Conservation (phyloP, 2,329 filamentous ascomycete genomes). For the Exserohilum rostratum region DNA sequence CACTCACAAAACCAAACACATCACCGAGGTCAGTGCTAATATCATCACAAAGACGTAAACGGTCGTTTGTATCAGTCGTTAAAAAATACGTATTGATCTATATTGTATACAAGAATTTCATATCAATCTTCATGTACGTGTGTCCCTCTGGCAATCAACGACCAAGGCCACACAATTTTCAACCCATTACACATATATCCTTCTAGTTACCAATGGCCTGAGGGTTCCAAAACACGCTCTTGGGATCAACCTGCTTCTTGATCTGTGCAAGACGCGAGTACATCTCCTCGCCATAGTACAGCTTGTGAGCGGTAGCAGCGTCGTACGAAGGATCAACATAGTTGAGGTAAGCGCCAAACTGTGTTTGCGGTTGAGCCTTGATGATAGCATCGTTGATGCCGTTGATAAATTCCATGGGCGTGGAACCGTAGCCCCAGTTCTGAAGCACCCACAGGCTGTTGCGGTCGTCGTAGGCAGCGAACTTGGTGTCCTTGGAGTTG, state of each 20-base stretch:
- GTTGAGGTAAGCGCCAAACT: conserved; percentile 60
- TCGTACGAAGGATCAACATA: conserved; percentile 59
- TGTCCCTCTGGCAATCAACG: too few relatives aligned
- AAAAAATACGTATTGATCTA: too few relatives aligned
- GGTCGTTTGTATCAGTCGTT: too few relatives aligned
- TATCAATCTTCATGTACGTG: too few relatives aligned
- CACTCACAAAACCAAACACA: too few relatives aligned
- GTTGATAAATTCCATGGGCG: conserved; percentile 47
- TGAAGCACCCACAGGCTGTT: conserved; percentile 48
- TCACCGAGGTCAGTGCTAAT: too few relatives aligned
- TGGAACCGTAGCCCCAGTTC: conserved; percentile 40
- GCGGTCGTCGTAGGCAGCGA: conserved; percentile 46
- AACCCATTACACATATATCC: background rate
- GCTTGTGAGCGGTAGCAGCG: conserved; percentile 55
- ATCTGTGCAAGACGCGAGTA: conserved; percentile 44
- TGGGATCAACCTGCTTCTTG: conserved; percentile 51
- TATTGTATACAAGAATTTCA: too few relatives aligned
- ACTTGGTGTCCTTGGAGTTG: conserved; percentile 42
- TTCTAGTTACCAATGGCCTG: conserved; percentile 42
- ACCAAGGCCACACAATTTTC: too few relatives aligned
- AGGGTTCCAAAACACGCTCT: conserved; percentile 48
- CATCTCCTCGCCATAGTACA: conserved; percentile 55
- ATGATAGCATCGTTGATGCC: conserved; percentile 52
- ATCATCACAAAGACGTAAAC: too few relatives aligned
- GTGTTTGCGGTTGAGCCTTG: conserved; percentile 44